Evolutionary conservation across 2,329 filamentous ascomycete species (phyloP).

Genomic region (Plenodomus lindquistii): DNA sequence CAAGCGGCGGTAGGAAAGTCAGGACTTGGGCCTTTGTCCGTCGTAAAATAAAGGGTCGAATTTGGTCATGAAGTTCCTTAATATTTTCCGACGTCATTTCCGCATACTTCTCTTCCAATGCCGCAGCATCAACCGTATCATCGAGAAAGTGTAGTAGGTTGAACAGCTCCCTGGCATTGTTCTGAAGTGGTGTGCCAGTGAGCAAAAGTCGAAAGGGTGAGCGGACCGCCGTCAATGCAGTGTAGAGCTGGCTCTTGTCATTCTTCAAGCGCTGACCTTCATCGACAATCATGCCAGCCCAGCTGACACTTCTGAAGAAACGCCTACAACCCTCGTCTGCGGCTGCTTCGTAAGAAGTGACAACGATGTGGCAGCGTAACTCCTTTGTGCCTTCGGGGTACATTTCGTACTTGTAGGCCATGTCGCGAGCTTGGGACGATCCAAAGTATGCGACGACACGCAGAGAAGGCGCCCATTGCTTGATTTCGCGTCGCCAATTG

Average conservation of each 20-base stretch:
- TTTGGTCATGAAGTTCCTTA: conserved; percentile 77
- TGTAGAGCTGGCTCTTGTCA: conserved; percentile 81
- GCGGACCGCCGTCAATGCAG: conserved; percentile 70
- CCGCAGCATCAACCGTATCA: conserved; percentile 67
- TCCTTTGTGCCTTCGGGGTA: conserved; percentile 69
- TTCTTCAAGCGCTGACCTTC: conserved; percentile 96
- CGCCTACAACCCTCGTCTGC: conserved; percentile 69
- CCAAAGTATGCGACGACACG: conserved; percentile 94
- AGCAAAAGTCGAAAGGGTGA: conserved; percentile 84
- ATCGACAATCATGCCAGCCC: conserved; percentile 89
- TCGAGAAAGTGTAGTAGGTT: conserved; percentile 97
- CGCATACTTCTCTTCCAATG: conserved; percentile 74
- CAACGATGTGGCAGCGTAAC: conserved; percentile 85
- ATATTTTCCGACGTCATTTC: conserved; percentile 85
- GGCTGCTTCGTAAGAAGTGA: conserved; percentile 93
- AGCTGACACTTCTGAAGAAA: conserved; percentile 72
- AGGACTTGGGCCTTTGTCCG: conserved; percentile 90
- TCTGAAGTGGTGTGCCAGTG: conserved; percentile 89
- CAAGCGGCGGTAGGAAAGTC: conserved; percentile 89
- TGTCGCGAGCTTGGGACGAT: conserved; percentile 70
- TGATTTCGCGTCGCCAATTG: conserved; percentile 98
- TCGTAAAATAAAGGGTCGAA: conserved; percentile 71
- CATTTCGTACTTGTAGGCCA: conserved; percentile 81
- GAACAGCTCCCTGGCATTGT: conserved; percentile 92
- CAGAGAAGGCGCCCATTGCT: conserved; percentile 84